Conservation (phyloP, 768 basidiomycete genomes). For the Trametes sanguinea region DNA sequence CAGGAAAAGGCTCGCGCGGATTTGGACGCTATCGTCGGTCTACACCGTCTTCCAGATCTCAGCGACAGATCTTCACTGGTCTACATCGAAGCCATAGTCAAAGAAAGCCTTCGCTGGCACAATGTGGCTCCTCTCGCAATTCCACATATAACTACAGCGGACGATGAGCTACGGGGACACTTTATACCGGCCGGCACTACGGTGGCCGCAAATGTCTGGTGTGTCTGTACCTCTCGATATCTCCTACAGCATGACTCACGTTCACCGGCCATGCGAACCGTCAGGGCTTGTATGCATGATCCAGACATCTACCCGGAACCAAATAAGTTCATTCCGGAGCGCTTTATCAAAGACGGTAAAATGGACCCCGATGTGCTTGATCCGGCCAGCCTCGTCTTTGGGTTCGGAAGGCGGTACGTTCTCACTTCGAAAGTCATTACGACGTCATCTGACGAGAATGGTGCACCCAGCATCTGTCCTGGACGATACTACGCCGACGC, state of each 20-base stretch:
- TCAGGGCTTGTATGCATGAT: slow-evolving; percentile 73
- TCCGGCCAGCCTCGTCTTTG: not conserved
- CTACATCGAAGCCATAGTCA: slow-evolving; percentile 15
- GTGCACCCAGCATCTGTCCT: slow-evolving; percentile 19
- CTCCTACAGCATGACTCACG: too few relatives aligned
- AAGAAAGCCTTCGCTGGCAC: slow-evolving; percentile 21
- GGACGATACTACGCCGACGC: slow-evolving; percentile 20
- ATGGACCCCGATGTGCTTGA: not conserved
- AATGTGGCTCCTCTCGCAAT: slow-evolving; percentile 4
- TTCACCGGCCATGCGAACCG: not conserved
- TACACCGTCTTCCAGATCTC: slow-evolving; percentile 11
- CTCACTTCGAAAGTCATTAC: too few relatives aligned
- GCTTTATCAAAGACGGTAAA: slow-evolving; percentile 42
- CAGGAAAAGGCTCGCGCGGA: slow-evolving; percentile 23
- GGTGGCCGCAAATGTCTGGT: slow-evolving; percentile 30
- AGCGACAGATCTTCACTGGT: slow-evolving; percentile 6
- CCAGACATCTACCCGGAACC: slow-evolving; percentile 84
- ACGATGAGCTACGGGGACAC: slow-evolving; percentile 27
- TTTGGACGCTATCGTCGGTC: slow-evolving; percentile 16
- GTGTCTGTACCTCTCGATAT: not conserved
- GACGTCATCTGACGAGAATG: not conserved
- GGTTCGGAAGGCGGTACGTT: not conserved
- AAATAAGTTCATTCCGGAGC: slow-evolving; percentile 79
- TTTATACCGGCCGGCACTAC: slow-evolving; percentile 29
- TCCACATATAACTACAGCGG: slow-evolving; percentile 32